Evolutionary conservation across 2,329 filamentous ascomycete species (phyloP), one percentile per base, ranked within the genome.

Genomic region (Fusarium humuli): DNA sequence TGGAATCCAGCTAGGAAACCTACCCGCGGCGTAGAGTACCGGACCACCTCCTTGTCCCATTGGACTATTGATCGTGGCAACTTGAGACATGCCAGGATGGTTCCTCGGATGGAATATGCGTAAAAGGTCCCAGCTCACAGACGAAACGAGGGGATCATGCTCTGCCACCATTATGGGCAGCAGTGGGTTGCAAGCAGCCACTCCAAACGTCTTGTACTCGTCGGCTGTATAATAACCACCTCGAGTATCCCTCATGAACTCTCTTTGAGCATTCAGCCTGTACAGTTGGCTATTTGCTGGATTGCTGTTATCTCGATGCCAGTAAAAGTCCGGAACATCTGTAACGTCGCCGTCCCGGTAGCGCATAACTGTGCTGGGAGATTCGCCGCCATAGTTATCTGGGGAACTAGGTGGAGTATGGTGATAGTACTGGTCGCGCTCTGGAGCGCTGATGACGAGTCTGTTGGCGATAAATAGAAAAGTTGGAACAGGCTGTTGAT

Each of bases 391-490:
- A 53, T 82, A 82, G 3, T 61, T 59, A 0, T 10, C 16, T 1
- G 72, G 60, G 1, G 8, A 23, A 7, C 2, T 45, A 0, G 80
- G 81, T 0, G 81, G 81, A 6, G 79, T 52, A 1, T 25, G 54
- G 40, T 82, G 80, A n/a, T 55, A 45, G 18, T 70, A 65, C 1
- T 40, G 23, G 6, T 72, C 53, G 5, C 22, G 11, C 0, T 47
- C 56, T 9, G 69, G 70, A 8, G 48, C 47, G 9, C 70, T 45
- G 23, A 80, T 59, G 3, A 57, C 8, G 6, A 82, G 70, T 42
- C 81, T 77, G 61, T 81, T 82, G 46, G 82, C 74, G 5, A 80
- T 73, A 27, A 84, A 84, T 2, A 83, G 65, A 57, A 83, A 83
- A 34, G 73, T 77, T 3, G 76, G 57, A 7, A 20, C 18, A 14